Percentiles rank a stretch among this genome's conserved stretches.
Conservation (phyloP, 768 basidiomycete species). For the Zangia roseola region DNA sequence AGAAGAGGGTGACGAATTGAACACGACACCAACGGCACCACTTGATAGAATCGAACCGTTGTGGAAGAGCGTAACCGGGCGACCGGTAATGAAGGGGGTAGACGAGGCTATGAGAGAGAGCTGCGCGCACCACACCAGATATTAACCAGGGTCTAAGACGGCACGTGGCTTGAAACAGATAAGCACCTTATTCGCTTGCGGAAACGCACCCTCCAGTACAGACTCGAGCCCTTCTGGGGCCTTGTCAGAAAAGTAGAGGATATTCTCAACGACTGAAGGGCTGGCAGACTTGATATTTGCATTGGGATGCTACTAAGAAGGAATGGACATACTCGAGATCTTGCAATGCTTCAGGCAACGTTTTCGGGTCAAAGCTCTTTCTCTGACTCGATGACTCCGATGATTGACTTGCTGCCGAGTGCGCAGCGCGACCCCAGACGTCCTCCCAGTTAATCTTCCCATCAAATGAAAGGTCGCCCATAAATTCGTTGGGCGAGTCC, state of each 20-base stretch:
- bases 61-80: slow-evolving; percentile 67
- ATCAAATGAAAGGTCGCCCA: slow-evolving; percentile 2
- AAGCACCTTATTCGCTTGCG: slow-evolving; percentile 46
- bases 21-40: slow-evolving; percentile 70
- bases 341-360: slow-evolving; percentile 41
- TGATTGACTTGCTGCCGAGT: neutral
- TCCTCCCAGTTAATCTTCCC: slow-evolving; percentile 47
- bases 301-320: neutral
- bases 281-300: slow-evolving; percentile 7
- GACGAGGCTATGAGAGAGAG: slow-evolving; percentile 69
- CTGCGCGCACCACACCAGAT: slow-evolving; percentile 30
- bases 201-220: slow-evolving; percentile 40
- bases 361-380: neutral
- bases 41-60: slow-evolving; percentile 52
- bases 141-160: neutral
- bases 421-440: slow-evolving; percentile 42
- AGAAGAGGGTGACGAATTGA: slow-evolving; percentile 24
- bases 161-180: neutral
- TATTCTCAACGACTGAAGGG: slow-evolving; percentile 14
- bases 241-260: slow-evolving; percentile 58
- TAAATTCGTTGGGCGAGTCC: slow-evolving; percentile 1
- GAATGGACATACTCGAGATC: slow-evolving; percentile 24
- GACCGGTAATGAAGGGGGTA: slow-evolving; percentile 78
- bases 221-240: slow-evolving; percentile 55
- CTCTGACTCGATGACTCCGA: neutral